Evolutionary conservation across 2,329 filamentous ascomycete species (phyloP).

Genomic region (Mollisia scopiformis): DNA sequence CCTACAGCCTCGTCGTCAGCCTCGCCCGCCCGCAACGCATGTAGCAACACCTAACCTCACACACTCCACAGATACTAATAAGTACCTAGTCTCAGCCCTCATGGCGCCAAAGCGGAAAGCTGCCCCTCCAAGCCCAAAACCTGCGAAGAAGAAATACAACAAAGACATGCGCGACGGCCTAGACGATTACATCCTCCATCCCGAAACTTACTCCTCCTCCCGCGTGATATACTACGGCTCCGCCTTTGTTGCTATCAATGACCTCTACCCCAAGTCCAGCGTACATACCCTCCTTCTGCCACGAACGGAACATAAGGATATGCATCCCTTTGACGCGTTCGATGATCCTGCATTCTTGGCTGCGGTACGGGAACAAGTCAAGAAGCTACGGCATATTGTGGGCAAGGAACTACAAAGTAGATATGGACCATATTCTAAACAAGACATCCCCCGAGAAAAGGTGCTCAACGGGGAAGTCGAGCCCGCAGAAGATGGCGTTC

Average conservation of each 20-base stretch:
- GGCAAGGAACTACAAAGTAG: slow-evolving; percentile 74
- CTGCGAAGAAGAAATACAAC: slow-evolving; percentile 16
- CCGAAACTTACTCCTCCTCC: slow-evolving; percentile 59
- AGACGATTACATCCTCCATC: slow-evolving; percentile 66
- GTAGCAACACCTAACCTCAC: slow-evolving; percentile 35
- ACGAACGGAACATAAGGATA: slow-evolving; percentile 62
- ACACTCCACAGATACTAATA: not conserved
- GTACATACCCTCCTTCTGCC: slow-evolving; percentile 90
- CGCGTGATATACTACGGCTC: slow-evolving; percentile 68
- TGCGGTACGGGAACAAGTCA: slow-evolving; percentile 62
- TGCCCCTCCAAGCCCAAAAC: slow-evolving; percentile 8
- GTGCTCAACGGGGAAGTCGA: slow-evolving; percentile 63
- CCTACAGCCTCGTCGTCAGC: slow-evolving; percentile 33
- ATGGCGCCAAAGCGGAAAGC: slow-evolving; percentile 41
- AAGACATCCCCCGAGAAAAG: slow-evolving; percentile 65
- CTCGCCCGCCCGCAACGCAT: slow-evolving; percentile 44
- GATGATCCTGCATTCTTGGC: slow-evolving; percentile 70
- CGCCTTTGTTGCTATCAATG: slow-evolving; percentile 77
- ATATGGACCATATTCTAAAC: slow-evolving; percentile 64
- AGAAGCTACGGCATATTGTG: slow-evolving; percentile 64
- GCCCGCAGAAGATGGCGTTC: slow-evolving; percentile 46
- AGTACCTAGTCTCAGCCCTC: slow-evolving; percentile 51
- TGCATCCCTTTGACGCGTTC: slow-evolving; percentile 80
- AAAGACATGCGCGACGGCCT: slow-evolving; percentile 58
- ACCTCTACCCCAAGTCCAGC: slow-evolving; percentile 83